A percentile compares a stretch with the other conserved stretches of the same genome.
Evolutionary conservation across 1,284 basidiomycete genomes (phyloP).

Genomic region (Apiotrichum laibachii): DNA sequence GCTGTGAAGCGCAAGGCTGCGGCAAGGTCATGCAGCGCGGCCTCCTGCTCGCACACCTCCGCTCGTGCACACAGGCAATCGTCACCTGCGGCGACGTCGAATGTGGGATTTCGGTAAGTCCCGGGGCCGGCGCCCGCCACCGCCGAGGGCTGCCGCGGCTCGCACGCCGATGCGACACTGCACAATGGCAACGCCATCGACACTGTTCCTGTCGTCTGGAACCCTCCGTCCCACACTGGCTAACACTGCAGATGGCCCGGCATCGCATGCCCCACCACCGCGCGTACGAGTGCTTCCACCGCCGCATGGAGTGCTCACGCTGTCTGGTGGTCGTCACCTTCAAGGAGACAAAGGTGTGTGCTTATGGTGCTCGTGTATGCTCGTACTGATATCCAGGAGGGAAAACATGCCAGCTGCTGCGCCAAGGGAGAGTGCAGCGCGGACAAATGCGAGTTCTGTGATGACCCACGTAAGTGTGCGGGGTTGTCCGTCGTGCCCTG

Average conservation of each 20-base stretch:
- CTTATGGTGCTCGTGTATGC: background rate
- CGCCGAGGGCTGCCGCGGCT: conserved; percentile 8
- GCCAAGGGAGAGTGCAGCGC: background rate
- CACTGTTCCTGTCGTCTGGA: background rate
- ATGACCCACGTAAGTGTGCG: background rate
- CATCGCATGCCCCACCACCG: conserved; percentile 39
- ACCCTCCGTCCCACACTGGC: background rate
- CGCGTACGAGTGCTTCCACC: conserved; percentile 45
- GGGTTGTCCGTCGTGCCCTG: background rate
- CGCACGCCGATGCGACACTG: too few relatives aligned
- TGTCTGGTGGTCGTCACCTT: conserved; percentile 36
- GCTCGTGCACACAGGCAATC: conserved; percentile 62
- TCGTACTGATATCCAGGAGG: conserved; percentile 6
- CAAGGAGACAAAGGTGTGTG: conserved; percentile 27
- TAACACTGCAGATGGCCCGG: conserved; percentile 33
- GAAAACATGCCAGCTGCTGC: conserved; percentile 8
- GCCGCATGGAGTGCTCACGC: conserved; percentile 38
- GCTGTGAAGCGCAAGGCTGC: conserved; percentile 62
- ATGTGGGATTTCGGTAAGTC: conserved; percentile 53
- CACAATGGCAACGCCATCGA: background rate
- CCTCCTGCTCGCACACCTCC: conserved; percentile 63
- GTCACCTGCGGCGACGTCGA: conserved; percentile 56
- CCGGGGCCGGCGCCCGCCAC: conserved; percentile 49
- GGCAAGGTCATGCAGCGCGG: conserved; percentile 66
- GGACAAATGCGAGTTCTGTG: conserved; percentile 22